phyloP scores from a whole-genome alignment of 2,329 filamentous ascomycete genomes.

The Dactylellina haptotyla region DNA sequence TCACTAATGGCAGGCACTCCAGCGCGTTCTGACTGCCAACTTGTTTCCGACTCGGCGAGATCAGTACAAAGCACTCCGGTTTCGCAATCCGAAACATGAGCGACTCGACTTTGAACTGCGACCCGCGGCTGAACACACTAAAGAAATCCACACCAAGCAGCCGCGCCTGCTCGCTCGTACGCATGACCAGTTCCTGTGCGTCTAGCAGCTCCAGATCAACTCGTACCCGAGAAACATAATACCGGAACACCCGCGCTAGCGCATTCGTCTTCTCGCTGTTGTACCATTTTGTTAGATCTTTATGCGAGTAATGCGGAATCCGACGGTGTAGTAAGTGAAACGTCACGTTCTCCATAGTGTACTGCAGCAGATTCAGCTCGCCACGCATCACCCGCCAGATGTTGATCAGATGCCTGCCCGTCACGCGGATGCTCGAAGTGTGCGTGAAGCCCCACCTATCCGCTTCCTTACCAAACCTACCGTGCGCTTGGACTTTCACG shows the following conservation, averaged over 20 bases:
- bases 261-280: slow-evolving; percentile 74
- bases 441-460: slow-evolving; percentile 95
- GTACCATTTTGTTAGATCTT: slow-evolving; percentile 84
- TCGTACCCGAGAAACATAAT: slow-evolving; percentile 79
- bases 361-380: slow-evolving; percentile 91
- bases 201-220: slow-evolving; percentile 92
- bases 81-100: slow-evolving; percentile 99
- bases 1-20: slow-evolving; percentile 92
- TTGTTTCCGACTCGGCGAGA: slow-evolving; percentile 90
- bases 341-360: slow-evolving; percentile 94
- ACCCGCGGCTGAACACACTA: slow-evolving; percentile 92
- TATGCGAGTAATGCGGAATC: slow-evolving; percentile 86
- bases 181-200: slow-evolving; percentile 83
- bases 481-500: slow-evolving; percentile 83
- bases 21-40: slow-evolving; percentile 87
- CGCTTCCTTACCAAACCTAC: slow-evolving; percentile 83
- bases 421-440: slow-evolving; percentile 90
- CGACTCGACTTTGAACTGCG: slow-evolving; percentile 98
- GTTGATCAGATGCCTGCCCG: slow-evolving; percentile 94
- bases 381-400: slow-evolving; percentile 95
- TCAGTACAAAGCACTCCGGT: slow-evolving; percentile 89
- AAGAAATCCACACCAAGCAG: slow-evolving; percentile 95
- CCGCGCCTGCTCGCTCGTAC: slow-evolving; percentile 93
- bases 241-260: slow-evolving; percentile 77
- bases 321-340: slow-evolving; percentile 84